These are phyloP conservation scores for Xylaria palmicola DNA, from an alignment of 495 filamentous ascomycete genomes.

Conservation along the genomic window DNA sequence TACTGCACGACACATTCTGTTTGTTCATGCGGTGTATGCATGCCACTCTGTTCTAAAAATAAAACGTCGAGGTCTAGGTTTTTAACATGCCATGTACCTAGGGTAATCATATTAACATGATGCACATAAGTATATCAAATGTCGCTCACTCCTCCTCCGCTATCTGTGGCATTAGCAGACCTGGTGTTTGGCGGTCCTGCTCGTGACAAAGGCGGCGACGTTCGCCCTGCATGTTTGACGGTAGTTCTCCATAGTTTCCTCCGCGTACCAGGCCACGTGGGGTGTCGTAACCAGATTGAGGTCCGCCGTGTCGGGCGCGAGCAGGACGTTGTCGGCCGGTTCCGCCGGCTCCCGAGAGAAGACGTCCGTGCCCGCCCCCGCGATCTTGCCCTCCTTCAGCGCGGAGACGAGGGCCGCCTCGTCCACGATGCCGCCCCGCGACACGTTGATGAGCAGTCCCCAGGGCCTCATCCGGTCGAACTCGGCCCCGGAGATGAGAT, in stretches of 20 bases:
- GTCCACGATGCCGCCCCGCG: constrained; percentile 58
- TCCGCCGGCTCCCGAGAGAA: constrained; percentile 52
- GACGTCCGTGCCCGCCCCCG: constrained; percentile 56
- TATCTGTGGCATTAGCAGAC: constrained; percentile 4
- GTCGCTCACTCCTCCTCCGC: too few relatives aligned
- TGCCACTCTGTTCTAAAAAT: not conserved
- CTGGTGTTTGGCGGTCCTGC: constrained; percentile 17
- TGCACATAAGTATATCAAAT: too few relatives aligned
- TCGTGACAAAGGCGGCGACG: constrained; percentile 24
- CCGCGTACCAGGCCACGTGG: constrained; percentile 44
- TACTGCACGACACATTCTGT: too few relatives aligned
- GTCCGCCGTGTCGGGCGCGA: constrained; percentile 23
- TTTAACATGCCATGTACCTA: too few relatives aligned
- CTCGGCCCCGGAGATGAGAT: constrained; percentile 48
- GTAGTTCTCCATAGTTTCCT: constrained; percentile 38
- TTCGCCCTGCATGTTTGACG: constrained; percentile 29
- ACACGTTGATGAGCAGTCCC: constrained; percentile 55
- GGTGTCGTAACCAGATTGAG: constrained; percentile 41
- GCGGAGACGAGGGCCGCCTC: constrained; percentile 51
- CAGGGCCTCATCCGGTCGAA: constrained; percentile 48
- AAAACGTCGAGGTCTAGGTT: not conserved
- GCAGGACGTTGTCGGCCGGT: constrained; percentile 19
- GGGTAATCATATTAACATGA: too few relatives aligned
- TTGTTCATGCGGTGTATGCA: not conserved
- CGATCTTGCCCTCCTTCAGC: constrained; percentile 44